These are phyloP conservation scores for Theobroma grandiflorum DNA, from an alignment of 441 rosid species.

Conservation along the genomic window DNA sequence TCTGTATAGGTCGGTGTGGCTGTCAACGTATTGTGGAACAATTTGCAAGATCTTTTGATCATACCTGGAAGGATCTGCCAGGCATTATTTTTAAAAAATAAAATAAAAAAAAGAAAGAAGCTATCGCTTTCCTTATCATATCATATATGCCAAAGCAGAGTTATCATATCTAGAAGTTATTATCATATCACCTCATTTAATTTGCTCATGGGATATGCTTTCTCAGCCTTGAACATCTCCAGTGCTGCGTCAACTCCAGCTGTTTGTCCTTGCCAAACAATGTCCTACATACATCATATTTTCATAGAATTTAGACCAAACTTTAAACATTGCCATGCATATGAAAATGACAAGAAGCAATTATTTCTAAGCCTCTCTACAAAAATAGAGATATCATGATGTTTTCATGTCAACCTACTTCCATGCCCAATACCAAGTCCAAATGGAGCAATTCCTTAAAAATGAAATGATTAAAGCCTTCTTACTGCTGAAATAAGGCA, in stretches of 20 bases:
- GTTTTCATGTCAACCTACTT: slow-evolving; percentile 8
- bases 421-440: background rate
- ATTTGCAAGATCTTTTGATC: slow-evolving; percentile 69
- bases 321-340: background rate
- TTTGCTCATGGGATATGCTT: slow-evolving; percentile 82
- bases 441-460: background rate
- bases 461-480: background rate
- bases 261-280: slow-evolving; percentile 87
- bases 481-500: background rate
- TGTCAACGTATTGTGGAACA: slow-evolving; percentile 82
- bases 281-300: slow-evolving; percentile 59
- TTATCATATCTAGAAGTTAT: background rate
- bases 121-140: slow-evolving; percentile 1
- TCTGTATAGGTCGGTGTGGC: slow-evolving; percentile 64
- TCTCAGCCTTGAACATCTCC: slow-evolving; percentile 79
- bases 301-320: slow-evolving; percentile 12
- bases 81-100: slow-evolving; percentile 24
- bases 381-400: background rate
- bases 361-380: background rate
- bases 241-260: slow-evolving; percentile 94
- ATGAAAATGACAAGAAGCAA: background rate
- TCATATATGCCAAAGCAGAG: slow-evolving; percentile 9
- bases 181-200: slow-evolving; percentile 60
- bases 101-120: slow-evolving; percentile 11
- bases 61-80: slow-evolving; percentile 85